phyloP scores from a whole-genome alignment of 139 green algal species.

The Edaphochlamys debaryana region DNA sequence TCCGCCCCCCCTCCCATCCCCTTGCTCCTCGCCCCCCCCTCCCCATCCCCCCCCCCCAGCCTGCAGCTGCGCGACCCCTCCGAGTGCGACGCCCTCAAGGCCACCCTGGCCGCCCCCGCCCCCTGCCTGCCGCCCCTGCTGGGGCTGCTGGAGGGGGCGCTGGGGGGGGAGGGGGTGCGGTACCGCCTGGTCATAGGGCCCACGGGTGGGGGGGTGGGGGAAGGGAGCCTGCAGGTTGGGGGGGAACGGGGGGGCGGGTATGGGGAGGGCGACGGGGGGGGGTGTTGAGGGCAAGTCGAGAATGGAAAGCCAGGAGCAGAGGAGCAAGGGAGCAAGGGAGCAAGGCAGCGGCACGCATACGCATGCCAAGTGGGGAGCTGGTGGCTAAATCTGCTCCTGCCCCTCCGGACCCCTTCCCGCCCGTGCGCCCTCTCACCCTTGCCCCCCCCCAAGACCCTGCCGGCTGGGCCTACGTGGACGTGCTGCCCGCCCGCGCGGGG shows the following conservation, averaged over 20 bases:
- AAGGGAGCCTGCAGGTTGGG: too few species aligned
- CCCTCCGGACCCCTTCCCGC: too few species aligned
- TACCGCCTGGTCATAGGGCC: conserved; percentile 28
- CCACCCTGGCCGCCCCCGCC: neutral
- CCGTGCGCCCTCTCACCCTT: too few species aligned
- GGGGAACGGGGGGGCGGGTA: too few species aligned
- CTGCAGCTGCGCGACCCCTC: neutral
- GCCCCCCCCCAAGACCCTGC: conserved; percentile 4
- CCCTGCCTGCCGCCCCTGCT: too few species aligned
- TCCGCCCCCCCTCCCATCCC: neutral
- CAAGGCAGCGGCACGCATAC: too few species aligned
- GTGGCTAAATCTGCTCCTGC: too few species aligned
- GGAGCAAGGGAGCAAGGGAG: too few species aligned
- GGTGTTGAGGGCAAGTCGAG: too few species aligned
- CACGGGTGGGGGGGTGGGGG: conserved; percentile 14
- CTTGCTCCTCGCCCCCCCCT: neutral
- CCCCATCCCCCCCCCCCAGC: conserved; percentile 8
- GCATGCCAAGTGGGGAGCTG: too few species aligned
- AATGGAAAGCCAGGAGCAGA: too few species aligned
- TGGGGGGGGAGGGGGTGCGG: neutral
- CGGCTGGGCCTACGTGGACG: conserved; percentile 36
- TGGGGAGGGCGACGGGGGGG: too few species aligned
- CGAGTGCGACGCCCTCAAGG: conserved; percentile 29
- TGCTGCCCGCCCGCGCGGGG: conserved; percentile 24
- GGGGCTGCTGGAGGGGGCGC: neutral